Percentiles rank a stretch among this genome's conserved stretches.
Evolutionary conservation across 2,329 filamentous ascomycete genomes (phyloP).

Genomic region (Paracorniculantispora psalliotae): DNA sequence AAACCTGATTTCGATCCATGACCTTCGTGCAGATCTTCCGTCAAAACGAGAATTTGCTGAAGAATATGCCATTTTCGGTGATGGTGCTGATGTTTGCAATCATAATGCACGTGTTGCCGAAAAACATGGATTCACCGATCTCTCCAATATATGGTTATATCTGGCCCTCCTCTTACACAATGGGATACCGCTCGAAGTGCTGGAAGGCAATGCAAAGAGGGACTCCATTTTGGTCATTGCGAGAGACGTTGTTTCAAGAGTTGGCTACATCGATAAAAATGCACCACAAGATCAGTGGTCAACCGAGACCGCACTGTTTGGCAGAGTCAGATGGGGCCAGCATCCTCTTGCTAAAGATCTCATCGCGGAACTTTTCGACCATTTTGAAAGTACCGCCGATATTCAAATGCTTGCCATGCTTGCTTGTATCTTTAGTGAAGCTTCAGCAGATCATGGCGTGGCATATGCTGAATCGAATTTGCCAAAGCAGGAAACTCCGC

Average conservation of each 20-base stretch:
- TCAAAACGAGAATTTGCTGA: constrained; percentile 72
- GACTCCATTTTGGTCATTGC: constrained; percentile 67
- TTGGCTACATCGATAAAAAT: constrained; percentile 16
- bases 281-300: constrained; percentile 15
- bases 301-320: constrained; percentile 35
- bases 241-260: constrained; percentile 50
- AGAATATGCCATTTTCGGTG: constrained; percentile 79
- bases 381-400: constrained; percentile 59
- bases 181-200: constrained; percentile 65
- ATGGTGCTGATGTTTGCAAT: constrained; percentile 72
- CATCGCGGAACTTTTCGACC: constrained; percentile 56
- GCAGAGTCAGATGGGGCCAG: constrained; percentile 63
- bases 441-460: constrained; percentile 49
- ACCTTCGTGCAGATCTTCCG: constrained; percentile 66
- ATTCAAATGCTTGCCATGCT: constrained; percentile 69
- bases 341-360: constrained; percentile 60
- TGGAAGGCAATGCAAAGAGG: constrained; percentile 48
- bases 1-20: constrained; percentile 69
- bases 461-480: constrained; percentile 54
- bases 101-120: constrained; percentile 78
- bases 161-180: constrained; percentile 71
- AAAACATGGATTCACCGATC: constrained; percentile 62
- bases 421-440: constrained; percentile 63
- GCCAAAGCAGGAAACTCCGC: constrained; percentile 55
- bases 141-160: constrained; percentile 81